These are phyloP conservation scores for Coemansia sp. DNA, from an alignment of 192 early-diverging fungal species.

Conservation along the genomic window DNA sequence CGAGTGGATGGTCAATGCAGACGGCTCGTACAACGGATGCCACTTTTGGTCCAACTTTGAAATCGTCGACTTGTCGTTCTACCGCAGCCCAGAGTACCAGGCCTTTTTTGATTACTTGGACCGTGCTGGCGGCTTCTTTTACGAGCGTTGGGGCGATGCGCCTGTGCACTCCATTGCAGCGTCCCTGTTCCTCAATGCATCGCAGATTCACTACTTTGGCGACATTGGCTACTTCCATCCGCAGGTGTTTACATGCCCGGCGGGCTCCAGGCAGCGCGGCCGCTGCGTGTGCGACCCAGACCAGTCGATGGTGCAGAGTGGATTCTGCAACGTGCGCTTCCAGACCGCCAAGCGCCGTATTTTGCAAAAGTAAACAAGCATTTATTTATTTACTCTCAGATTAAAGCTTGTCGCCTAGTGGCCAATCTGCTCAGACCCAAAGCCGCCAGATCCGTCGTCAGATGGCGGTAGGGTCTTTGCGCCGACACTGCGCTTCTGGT, in stretches of 20 bases:
- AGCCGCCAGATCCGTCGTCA: conserved; percentile 25
- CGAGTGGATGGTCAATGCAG: conserved; percentile 27
- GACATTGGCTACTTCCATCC: conserved; percentile 66
- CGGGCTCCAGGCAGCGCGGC: conserved; percentile 41
- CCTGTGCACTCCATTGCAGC: conserved; percentile 69
- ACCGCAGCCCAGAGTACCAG: conserved; percentile 56
- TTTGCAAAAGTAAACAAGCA: not conserved
- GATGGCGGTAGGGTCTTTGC: too few species aligned
- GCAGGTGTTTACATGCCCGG: conserved; percentile 36
- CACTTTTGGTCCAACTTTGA: conserved; percentile 91
- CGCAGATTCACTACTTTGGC: conserved; percentile 67
- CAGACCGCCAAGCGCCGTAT: conserved; percentile 1
- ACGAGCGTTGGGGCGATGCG: conserved; percentile 69
- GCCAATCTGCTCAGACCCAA: conserved; percentile 43
- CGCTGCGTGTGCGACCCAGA: conserved; percentile 44
- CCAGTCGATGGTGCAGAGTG: conserved; percentile 12
- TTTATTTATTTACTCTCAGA: not conserved
- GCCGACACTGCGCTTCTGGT: conserved; percentile 31
- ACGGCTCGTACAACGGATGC: conserved; percentile 59
- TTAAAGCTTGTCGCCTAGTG: conserved; percentile 14
- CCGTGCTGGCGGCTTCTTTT: conserved; percentile 80
- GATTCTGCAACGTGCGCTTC: conserved; percentile 19
- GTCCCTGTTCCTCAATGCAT: conserved; percentile 53
- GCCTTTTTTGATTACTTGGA: conserved; percentile 73
- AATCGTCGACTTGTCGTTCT: conserved; percentile 73